These are phyloP conservation scores for Penicillium sp. DNA, from an alignment of 2,329 filamentous ascomycete species.

Conservation along the genomic window DNA sequence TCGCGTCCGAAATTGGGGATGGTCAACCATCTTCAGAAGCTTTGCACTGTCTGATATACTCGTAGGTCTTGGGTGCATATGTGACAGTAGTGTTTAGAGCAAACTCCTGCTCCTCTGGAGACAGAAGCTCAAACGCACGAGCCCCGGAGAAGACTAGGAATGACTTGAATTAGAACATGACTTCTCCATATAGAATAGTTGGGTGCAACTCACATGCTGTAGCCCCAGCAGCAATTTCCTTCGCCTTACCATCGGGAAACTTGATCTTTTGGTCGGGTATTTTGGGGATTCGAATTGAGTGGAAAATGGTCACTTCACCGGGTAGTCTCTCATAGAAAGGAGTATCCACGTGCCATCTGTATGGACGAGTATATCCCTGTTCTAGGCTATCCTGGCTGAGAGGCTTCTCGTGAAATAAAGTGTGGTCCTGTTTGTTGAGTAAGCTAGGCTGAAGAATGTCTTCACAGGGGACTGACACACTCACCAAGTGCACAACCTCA, in stretches of 20 bases:
- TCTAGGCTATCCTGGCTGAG: conserved; percentile 13
- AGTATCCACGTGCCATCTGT: conserved; percentile 22
- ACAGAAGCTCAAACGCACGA: conserved; percentile 16
- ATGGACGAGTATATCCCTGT: conserved; percentile 17
- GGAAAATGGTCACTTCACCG: conserved; percentile 21
- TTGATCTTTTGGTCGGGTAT: conserved; percentile 20
- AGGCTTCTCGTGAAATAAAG: conserved; percentile 16
- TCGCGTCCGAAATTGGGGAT: conserved; percentile 15
- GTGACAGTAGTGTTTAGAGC: conserved; percentile 22
- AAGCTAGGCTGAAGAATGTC: background rate
- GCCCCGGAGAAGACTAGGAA: conserved; percentile 18
- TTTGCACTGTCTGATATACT: conserved; percentile 21
- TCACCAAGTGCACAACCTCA: conserved; percentile 18
- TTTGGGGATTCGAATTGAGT: conserved; percentile 18
- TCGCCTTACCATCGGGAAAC: conserved; percentile 19
- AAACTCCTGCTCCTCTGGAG: conserved; percentile 18
- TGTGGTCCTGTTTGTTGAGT: conserved; percentile 14
- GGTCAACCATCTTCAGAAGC: conserved; percentile 17
- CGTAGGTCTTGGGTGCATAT: conserved; percentile 17
- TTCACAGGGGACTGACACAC: no score
- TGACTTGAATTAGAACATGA: background rate
- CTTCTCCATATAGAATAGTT: background rate
- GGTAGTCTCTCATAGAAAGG: conserved; percentile 20
- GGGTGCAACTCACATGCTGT: conserved; percentile 16
- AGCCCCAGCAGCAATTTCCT: conserved; percentile 14